These are phyloP conservation scores for Fusarium mundagurra DNA, from an alignment of 2,329 filamentous ascomycete genomes.

Conservation along the genomic window DNA sequence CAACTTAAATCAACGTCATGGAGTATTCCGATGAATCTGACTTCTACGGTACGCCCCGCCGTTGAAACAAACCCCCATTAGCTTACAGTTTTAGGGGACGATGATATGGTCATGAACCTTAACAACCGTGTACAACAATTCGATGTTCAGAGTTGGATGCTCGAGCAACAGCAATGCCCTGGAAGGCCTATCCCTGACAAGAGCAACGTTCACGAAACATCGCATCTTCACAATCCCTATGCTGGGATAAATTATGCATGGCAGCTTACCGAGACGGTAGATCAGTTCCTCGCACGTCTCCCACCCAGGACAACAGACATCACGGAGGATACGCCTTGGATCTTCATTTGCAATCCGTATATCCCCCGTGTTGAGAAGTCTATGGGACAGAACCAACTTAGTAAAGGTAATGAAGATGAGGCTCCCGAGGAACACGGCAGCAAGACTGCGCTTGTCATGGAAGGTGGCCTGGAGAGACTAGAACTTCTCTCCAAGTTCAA, in stretches of 20 bases:
- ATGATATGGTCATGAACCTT: slow-evolving; percentile 58
- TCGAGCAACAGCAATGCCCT: slow-evolving; percentile 40
- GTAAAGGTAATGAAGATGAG: slow-evolving; percentile 60
- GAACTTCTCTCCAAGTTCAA: slow-evolving; percentile 60
- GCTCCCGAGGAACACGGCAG: slow-evolving; percentile 57
- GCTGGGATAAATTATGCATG: slow-evolving; percentile 64
- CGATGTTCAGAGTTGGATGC: slow-evolving; percentile 58
- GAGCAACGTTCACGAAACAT: slow-evolving; percentile 27
- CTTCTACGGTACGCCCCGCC: slow-evolving; percentile 60
- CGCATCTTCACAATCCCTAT: slow-evolving; percentile 66
- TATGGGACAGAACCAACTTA: slow-evolving; percentile 48
- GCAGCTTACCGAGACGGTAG: slow-evolving; percentile 71
- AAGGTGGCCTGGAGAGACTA: slow-evolving; percentile 63
- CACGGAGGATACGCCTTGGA: slow-evolving; percentile 67
- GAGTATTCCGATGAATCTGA: slow-evolving; percentile 60
- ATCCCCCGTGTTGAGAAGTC: slow-evolving; percentile 50
- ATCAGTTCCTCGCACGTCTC: slow-evolving; percentile 73
- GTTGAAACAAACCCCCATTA: not conserved
- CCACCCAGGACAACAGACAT: slow-evolving; percentile 71
- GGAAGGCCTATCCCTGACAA: slow-evolving; percentile 41
- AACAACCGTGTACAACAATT: slow-evolving; percentile 62
- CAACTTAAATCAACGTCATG: slow-evolving; percentile 42
- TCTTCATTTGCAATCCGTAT: slow-evolving; percentile 76
- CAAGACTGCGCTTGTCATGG: slow-evolving; percentile 59
- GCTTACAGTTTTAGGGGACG: slow-evolving; percentile 61